These are phyloP conservation scores for Chaetomiaceae sp. DNA, from an alignment of 2,329 filamentous ascomycete genomes.

Conservation along the genomic window DNA sequence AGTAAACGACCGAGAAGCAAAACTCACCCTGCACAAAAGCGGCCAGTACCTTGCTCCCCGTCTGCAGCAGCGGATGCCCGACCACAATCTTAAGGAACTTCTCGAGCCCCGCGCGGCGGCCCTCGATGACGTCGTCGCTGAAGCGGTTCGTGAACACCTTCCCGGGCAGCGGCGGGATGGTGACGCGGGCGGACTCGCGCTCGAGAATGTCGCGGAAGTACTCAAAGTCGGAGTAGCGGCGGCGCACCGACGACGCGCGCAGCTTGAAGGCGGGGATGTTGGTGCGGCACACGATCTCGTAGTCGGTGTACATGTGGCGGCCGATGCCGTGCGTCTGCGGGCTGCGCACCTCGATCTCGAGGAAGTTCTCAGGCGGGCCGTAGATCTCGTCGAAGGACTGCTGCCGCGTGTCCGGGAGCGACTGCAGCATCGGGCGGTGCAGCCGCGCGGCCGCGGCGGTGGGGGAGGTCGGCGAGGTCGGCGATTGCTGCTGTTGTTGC, in stretches of 20 bases:
- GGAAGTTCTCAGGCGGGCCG: slow-evolving; percentile 94
- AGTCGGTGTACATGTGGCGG: slow-evolving; percentile 96
- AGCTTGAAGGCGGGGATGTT: slow-evolving; percentile 99
- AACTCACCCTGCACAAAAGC: slow-evolving; percentile 88
- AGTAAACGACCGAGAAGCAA: background rate
- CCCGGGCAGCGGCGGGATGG: slow-evolving; percentile 89
- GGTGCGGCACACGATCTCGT: slow-evolving; percentile 94
- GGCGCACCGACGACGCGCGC: slow-evolving; percentile 77
- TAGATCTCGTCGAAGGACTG: slow-evolving; percentile 99
- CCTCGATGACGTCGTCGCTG: slow-evolving; percentile 97
- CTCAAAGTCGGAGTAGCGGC: slow-evolving; percentile 96
- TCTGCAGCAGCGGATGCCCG: slow-evolving; percentile 92
- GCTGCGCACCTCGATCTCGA: slow-evolving; percentile 96
- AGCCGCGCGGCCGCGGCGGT: slow-evolving; percentile 31
- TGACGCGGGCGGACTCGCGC: slow-evolving; percentile 87
- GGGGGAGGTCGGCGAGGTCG: slow-evolving; percentile 23
- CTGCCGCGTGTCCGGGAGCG: slow-evolving; percentile 67
- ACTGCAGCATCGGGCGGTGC: slow-evolving; percentile 54
- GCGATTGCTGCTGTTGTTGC: slow-evolving; percentile 4
- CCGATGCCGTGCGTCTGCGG: slow-evolving; percentile 92
- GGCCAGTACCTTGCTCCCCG: slow-evolving; percentile 91
- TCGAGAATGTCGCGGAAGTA: slow-evolving; percentile 98
- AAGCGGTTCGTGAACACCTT: slow-evolving; percentile 99
- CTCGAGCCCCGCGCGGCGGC: slow-evolving; percentile 82
- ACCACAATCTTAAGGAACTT: slow-evolving; percentile 97